A percentile compares a stretch with the other conserved stretches of the same genome.
These are phyloP conservation scores for Geranium incanum DNA, from an alignment of 441 rosid species.

Conservation along the genomic window DNA sequence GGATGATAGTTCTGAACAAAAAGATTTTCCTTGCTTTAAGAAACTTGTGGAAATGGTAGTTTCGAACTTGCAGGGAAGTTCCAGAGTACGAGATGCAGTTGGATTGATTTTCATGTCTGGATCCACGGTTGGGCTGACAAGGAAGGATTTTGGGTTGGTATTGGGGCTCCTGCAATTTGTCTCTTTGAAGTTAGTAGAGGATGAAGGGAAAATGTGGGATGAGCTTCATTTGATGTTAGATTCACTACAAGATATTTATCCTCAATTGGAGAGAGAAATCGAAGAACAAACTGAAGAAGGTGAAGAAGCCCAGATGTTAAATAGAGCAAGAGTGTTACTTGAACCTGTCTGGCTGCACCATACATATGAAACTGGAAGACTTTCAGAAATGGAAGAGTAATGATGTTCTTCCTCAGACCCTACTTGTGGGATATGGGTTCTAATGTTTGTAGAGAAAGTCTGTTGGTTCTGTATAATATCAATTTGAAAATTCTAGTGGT, in stretches of 20 bases:
- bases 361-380: constrained; percentile 68
- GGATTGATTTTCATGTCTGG: constrained; percentile 46
- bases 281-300: constrained; percentile 45
- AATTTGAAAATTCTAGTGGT: not conserved
- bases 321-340: constrained; percentile 48
- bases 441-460: not conserved
- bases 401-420: constrained; percentile 1
- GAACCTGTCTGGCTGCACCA: constrained; percentile 86
- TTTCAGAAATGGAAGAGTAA: constrained; percentile 49
- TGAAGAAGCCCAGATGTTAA: constrained; percentile 35
- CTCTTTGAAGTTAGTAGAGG: constrained; percentile 44
- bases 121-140: constrained; percentile 47
- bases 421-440: not conserved
- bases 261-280: constrained; percentile 49
- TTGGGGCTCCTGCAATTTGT: constrained; percentile 54
- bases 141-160: constrained; percentile 44
- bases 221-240: constrained; percentile 62
- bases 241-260: constrained; percentile 57
- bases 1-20: constrained; percentile 28
- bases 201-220: constrained; percentile 60
- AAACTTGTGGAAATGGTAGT: constrained; percentile 36
- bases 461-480: not conserved
- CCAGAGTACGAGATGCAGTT: constrained; percentile 48
- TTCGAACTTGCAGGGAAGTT: constrained; percentile 40
- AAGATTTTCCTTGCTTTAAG: constrained; percentile 36